Evolutionary conservation across 192 early-diverging fungal species (phyloP).

Genomic region (Coemansia sp.): DNA sequence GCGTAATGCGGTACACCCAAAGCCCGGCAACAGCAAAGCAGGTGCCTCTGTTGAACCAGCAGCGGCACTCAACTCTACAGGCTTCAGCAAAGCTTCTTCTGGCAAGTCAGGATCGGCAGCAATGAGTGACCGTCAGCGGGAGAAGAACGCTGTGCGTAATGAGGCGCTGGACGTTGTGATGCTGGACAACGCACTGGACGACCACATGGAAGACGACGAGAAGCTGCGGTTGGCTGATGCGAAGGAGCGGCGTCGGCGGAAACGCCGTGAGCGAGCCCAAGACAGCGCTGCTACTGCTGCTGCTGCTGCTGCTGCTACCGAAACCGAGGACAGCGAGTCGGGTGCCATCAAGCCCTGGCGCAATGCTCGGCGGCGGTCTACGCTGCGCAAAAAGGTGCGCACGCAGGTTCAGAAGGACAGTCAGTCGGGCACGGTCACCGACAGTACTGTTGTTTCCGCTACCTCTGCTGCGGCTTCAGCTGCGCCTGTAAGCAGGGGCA

Average conservation of each 20-base stretch:
- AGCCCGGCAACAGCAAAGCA: constrained; percentile 1
- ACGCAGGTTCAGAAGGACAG: constrained; percentile 1
- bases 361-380: constrained; percentile 38
- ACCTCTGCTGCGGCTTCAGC: not conserved
- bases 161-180: constrained; percentile 40
- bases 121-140: constrained; percentile 1
- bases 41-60: not conserved
- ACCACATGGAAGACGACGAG: constrained; percentile 31
- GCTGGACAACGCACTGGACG: constrained; percentile 47
- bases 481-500: not conserved
- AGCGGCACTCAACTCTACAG: not conserved
- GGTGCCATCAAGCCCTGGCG: constrained; percentile 34
- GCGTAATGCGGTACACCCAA: constrained; percentile 15
- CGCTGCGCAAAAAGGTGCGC: constrained; percentile 33
- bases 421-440: not conserved
- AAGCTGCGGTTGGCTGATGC: constrained; percentile 13
- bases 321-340: constrained; percentile 1
- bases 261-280: not conserved
- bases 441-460: not conserved
- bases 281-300: not conserved
- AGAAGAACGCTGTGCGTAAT: constrained; percentile 29
- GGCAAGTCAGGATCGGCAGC: not conserved
- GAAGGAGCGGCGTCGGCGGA: constrained; percentile 7
- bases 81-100: too few relatives aligned
- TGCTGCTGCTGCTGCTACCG: not conserved